A percentile compares a stretch with the other conserved stretches of the same genome.
These are phyloP conservation scores for Beauveria asiatica DNA, from an alignment of 2,329 filamentous ascomycete species.

Conservation along the genomic window DNA sequence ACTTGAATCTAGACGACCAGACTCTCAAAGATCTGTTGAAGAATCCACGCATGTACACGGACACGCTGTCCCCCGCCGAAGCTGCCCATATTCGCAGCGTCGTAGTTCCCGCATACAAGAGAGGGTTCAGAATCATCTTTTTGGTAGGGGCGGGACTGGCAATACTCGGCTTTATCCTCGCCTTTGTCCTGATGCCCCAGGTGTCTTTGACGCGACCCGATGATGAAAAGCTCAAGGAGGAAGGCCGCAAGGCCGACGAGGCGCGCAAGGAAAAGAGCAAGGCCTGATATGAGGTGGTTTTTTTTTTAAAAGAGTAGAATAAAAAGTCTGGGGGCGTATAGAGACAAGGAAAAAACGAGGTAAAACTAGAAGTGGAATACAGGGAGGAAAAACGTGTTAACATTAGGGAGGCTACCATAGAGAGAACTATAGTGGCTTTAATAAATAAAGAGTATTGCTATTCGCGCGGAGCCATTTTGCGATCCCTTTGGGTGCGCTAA, in stretches of 20 bases:
- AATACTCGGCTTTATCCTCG: constrained; percentile 27
- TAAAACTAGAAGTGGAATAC: not conserved
- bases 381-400: too few relatives aligned
- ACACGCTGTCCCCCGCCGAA: constrained; percentile 19
- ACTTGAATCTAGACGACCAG: constrained; percentile 17
- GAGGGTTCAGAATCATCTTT: constrained; percentile 31
- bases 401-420: not conserved
- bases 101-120: constrained; percentile 28
- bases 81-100: constrained; percentile 22
- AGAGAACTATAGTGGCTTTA: too few relatives aligned
- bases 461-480: too few relatives aligned
- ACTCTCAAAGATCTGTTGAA: constrained; percentile 21
- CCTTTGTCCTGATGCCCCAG: constrained; percentile 32
- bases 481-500: too few relatives aligned
- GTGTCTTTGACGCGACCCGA: constrained; percentile 29
- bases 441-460: too few relatives aligned
- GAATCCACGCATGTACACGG: constrained; percentile 26
- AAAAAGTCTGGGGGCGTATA: not conserved
- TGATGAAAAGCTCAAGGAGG: constrained; percentile 28
- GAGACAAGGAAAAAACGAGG: not conserved
- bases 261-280: constrained; percentile 8
- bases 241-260: constrained; percentile 18
- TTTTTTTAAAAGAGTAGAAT: not conserved
- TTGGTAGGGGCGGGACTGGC: constrained; percentile 27
- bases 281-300: not conserved